Base-by-base conservation (phyloP, 169 alveolate species). In the Cyclospora cayetanensis region DNA sequence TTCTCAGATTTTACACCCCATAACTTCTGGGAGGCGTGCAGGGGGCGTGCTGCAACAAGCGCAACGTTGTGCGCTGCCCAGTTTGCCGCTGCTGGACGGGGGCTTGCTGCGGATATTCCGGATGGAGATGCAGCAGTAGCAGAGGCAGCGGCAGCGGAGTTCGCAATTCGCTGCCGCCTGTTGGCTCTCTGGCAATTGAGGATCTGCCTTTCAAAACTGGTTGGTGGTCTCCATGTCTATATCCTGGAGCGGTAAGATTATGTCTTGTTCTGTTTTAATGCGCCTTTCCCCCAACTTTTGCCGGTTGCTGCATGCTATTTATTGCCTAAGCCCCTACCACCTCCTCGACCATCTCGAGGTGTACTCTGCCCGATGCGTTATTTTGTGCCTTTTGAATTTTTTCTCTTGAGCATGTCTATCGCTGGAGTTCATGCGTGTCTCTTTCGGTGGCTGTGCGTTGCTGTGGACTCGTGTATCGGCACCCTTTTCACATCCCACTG, bases 1-100 rank as follows among this genome's bases (percentile, higher is more conserved):
- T n/a, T 42, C 9, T 2, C 66, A 76, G 86, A 76, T 5, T 76
- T 76, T 43, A 12, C 86, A 4, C 86, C 86, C 2, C 46, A n/a
- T 4, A 11, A n/a, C 22, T 76, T 76, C 25, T 76, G 86, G 86
- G 68, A 76, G 41, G 2, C 39, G 5, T 76, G 86, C 43, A 3
- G 86, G 27, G 86, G 86, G 41, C 86, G 86, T 37, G 86, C 86
- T 43, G 86, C 86, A 76, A 65, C 86, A 76, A 20, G 31, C 29
- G 86, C 86, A 12, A 76, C 66, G 4, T 37, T 76, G 1, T 76
- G 68, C 29, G 86, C 86, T 43, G 66, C 86, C 11, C 55, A 76
- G 9, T 76, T 76, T 42, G 86, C 66, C 43, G 86, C 86, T 18
- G 86, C 86, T 76, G 86, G 66, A 25, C 15, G 18, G 25, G 86